A percentile compares a stretch with the other conserved stretches of the same genome.
Evolutionary conservation across 1,284 basidiomycete genomes (phyloP).

Genomic region (Cutaneotrichosporon cavernicola): DNA sequence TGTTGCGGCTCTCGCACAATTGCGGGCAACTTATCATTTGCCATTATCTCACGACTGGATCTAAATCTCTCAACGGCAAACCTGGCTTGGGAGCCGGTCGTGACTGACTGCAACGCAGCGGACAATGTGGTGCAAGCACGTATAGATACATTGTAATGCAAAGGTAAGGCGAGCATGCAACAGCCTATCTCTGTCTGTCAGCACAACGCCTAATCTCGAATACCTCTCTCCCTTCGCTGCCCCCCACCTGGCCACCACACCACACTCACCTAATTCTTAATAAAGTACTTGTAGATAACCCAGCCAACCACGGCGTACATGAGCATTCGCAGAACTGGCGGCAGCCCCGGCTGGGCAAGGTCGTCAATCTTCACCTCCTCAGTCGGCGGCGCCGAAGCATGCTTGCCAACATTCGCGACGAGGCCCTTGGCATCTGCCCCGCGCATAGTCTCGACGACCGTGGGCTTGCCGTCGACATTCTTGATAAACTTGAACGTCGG

Average conservation of each 20-base stretch:
- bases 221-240: neutral
- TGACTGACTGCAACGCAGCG: too few relatives aligned
- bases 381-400: neutral
- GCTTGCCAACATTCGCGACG: neutral
- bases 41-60: too few relatives aligned
- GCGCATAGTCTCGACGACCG: conserved; percentile 49
- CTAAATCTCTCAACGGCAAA: too few relatives aligned
- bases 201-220: neutral
- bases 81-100: too few relatives aligned
- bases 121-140: too few relatives aligned
- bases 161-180: too few relatives aligned
- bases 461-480: conserved; percentile 33
- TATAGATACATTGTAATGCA: too few relatives aligned
- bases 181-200: neutral
- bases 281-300: neutral
- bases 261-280: conserved; percentile 1
- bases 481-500: conserved; percentile 57
- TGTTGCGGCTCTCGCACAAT: too few relatives aligned
- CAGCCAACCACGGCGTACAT: neutral
- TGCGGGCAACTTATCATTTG: too few relatives aligned
- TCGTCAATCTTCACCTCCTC: conserved; percentile 14
- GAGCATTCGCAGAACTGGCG: neutral
- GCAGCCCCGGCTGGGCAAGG: neutral
- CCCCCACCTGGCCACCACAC: neutral
- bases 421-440: conserved; percentile 51